phyloP scores from a whole-genome alignment of 2,329 filamentous ascomycete genomes.

The Catunica adiposa region DNA sequence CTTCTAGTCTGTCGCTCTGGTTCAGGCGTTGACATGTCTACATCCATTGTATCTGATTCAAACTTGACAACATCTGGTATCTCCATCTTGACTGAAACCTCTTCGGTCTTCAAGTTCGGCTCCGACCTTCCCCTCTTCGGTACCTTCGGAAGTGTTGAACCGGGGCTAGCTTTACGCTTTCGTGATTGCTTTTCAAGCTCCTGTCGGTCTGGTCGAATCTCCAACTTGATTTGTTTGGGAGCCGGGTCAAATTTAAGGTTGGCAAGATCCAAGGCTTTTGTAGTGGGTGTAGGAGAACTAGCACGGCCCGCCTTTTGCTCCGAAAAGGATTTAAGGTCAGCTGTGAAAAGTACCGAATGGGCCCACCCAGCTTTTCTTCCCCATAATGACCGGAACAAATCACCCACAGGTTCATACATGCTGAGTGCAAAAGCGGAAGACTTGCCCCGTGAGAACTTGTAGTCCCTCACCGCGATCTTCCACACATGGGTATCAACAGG shows the following conservation, averaged over 20 bases:
- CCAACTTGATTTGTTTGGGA: constrained; percentile 16
- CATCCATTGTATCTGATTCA: constrained; percentile 11
- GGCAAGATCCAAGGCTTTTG: constrained; percentile 12
- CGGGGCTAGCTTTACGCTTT: constrained; percentile 11
- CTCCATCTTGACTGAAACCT: constrained; percentile 7
- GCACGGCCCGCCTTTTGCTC: constrained; percentile 29
- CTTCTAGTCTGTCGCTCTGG: constrained; percentile 11
- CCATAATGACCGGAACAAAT: constrained; percentile 81
- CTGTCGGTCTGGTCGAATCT: constrained; percentile 16
- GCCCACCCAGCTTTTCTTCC: constrained; percentile 93
- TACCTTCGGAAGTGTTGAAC: not conserved
- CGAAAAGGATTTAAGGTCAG: constrained; percentile 73
- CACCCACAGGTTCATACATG: constrained; percentile 78
- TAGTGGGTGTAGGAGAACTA: constrained; percentile 16
- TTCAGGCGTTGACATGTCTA: constrained; percentile 10
- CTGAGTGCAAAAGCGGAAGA: constrained; percentile 72
- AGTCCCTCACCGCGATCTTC: constrained; percentile 95
- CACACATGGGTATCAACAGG: constrained; percentile 96
- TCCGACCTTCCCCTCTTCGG: constrained; percentile 4
- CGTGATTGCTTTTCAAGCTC: constrained; percentile 20
- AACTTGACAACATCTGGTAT: constrained; percentile 6
- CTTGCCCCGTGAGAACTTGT: constrained; percentile 77
- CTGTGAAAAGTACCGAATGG: constrained; percentile 90
- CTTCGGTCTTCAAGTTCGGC: not conserved
- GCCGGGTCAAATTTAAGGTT: constrained; percentile 2